These are phyloP conservation scores for Schizonepeta tenuifolia DNA, from an alignment of 257 asterid genomes.

Conservation along the genomic window DNA sequence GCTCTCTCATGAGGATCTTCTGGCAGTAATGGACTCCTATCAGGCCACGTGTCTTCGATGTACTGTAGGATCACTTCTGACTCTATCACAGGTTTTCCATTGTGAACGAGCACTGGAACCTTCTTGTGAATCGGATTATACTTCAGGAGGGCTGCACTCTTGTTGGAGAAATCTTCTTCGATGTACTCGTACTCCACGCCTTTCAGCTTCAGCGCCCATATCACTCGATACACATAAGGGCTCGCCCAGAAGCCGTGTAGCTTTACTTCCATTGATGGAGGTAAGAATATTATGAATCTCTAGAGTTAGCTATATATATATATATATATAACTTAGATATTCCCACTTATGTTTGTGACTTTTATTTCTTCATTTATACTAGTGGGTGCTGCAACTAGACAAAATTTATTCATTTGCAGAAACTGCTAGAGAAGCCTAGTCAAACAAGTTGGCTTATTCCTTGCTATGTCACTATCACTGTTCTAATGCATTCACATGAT, in stretches of 20 bases:
- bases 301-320: neutral
- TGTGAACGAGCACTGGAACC: constrained; percentile 50
- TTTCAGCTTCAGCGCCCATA: constrained; percentile 48
- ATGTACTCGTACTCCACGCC: constrained; percentile 42
- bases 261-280: constrained; percentile 42
- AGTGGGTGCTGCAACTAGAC: constrained; percentile 14
- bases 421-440: constrained; percentile 14
- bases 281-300: neutral
- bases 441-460: constrained; percentile 14
- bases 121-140: constrained; percentile 45
- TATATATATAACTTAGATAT: neutral
- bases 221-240: constrained; percentile 39
- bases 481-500: neutral
- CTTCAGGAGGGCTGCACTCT: constrained; percentile 41
- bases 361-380: neutral
- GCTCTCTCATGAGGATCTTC: constrained; percentile 44
- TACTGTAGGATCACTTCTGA: constrained; percentile 43
- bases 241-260: constrained; percentile 45
- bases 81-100: constrained; percentile 38
- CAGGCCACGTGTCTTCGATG: constrained; percentile 48
- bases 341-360: neutral
- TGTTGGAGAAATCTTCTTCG: constrained; percentile 44
- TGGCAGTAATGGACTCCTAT: constrained; percentile 38
- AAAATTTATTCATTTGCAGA: constrained; percentile 20
- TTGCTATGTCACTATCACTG: neutral